Evolutionary conservation across 2,329 filamentous ascomycete genomes (phyloP).

Genomic region (Cryphonectria radicalis): DNA sequence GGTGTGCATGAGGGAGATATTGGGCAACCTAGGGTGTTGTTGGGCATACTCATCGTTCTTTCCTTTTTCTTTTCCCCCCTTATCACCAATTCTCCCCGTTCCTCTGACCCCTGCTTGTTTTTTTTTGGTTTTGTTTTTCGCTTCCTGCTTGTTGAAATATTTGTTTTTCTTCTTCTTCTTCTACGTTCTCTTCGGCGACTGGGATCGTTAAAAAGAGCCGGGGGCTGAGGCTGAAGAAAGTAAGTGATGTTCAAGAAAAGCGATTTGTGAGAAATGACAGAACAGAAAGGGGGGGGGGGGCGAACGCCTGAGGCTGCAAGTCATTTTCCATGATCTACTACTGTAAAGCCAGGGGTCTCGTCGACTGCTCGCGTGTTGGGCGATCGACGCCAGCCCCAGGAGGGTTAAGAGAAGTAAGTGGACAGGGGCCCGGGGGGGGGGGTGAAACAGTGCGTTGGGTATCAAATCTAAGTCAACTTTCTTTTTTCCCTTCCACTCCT

Average conservation of each 20-base stretch:
- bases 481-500: neutral
- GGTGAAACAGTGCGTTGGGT: neutral
- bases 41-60: neutral
- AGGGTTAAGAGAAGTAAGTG: neutral
- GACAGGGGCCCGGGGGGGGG: neutral
- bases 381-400: neutral
- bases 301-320: neutral
- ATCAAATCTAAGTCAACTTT: neutral
- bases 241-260: neutral
- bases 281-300: neutral
- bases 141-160: neutral
- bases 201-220: neutral
- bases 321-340: neutral
- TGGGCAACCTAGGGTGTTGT: neutral
- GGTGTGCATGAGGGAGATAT: neutral
- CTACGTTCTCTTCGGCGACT: neutral
- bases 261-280: constrained; percentile 4
- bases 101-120: neutral
- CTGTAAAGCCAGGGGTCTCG: neutral
- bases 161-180: too few species aligned
- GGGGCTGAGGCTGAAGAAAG: neutral
- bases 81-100: neutral
- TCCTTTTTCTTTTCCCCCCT: neutral
- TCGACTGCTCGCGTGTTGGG: neutral
- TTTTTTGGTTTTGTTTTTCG: neutral